These are phyloP conservation scores for Penicillium psychrofluorescens DNA, from an alignment of 495 filamentous ascomycete species.

Conservation along the genomic window DNA sequence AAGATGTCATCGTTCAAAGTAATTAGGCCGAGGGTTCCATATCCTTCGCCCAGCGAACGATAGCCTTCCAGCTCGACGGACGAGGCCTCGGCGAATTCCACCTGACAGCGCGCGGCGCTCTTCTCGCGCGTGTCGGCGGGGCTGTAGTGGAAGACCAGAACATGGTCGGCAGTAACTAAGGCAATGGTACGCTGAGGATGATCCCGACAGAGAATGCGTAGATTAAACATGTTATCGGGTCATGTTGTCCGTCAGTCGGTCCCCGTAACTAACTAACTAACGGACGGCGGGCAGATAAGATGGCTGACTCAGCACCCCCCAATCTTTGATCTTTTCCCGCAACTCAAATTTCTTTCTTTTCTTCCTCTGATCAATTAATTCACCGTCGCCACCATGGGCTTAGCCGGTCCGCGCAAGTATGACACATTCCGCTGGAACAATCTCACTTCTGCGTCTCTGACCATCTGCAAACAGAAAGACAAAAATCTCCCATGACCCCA, in stretches of 20 bases:
- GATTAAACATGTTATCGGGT: conserved; percentile 25
- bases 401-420: conserved; percentile 67
- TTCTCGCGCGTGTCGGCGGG: conserved; percentile 43
- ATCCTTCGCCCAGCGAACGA: conserved; percentile 64
- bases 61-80: conserved; percentile 65
- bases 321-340: background rate
- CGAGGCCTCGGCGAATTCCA: conserved; percentile 70
- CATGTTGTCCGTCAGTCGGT: no score
- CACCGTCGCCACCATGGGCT: conserved; percentile 51
- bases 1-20: conserved; percentile 83
- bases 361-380: background rate
- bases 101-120: conserved; percentile 63
- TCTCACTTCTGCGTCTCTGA: background rate
- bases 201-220: conserved; percentile 45
- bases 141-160: conserved; percentile 74
- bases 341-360: background rate
- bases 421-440: background rate
- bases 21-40: conserved; percentile 86
- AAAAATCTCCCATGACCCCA: conserved; percentile 83
- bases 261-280: no score
- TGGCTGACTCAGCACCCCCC: background rate
- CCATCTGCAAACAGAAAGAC: conserved; percentile 51
- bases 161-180: conserved; percentile 68
- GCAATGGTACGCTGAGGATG: conserved; percentile 80
- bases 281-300: no score